Evolutionary conservation across 805 yeast species (phyloP), one percentile per base, ranked within the genome.

Genomic region (Candida anglica): DNA sequence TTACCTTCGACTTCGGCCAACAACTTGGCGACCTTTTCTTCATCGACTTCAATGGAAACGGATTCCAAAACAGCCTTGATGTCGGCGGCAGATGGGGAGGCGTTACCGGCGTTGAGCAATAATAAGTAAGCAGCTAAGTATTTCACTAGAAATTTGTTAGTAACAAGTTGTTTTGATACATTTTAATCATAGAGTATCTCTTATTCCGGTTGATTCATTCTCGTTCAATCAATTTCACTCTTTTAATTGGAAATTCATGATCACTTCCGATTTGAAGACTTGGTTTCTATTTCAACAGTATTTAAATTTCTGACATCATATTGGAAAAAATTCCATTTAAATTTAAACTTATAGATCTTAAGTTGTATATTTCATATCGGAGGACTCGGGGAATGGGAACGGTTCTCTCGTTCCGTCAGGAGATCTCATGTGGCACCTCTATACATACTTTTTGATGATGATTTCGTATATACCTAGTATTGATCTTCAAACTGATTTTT

Each of bases 41-140:
- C 59, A 47, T 57, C 63, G 38, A 57, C 60, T 44, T 57, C 63
- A 32, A 57, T 56, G 40, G 59, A 52, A 47, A 61, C 68, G 34
- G 70, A 50, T 52, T 57, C 63, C 51, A 63, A 60, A 45, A 63
- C 66, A 35, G 55, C 42, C 50, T 53, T 56, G 60, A 63, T 43
- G 52, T 62, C 69, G 34, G 68, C 56, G 39, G 66, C 63, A 42
- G 69, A 59, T 53, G 70, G 70, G 42, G 67, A 40, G 40, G 66
- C 44, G 64, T 63, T 63, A 50, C 70, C 70, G 58, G 67, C 69
- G 64, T 62, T 61, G 46, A 61, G 66, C 58, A 63, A 63, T 58
- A 63, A 62, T 53, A 63, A 61, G 66, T 63, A 63, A 52, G 70
- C 70, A 56, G 70, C 70, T 53, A 63, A 58, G 68, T 63, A 63